These are phyloP conservation scores for Fusarium lateritium DNA, from an alignment of 2,329 filamentous ascomycete species.

Conservation along the genomic window DNA sequence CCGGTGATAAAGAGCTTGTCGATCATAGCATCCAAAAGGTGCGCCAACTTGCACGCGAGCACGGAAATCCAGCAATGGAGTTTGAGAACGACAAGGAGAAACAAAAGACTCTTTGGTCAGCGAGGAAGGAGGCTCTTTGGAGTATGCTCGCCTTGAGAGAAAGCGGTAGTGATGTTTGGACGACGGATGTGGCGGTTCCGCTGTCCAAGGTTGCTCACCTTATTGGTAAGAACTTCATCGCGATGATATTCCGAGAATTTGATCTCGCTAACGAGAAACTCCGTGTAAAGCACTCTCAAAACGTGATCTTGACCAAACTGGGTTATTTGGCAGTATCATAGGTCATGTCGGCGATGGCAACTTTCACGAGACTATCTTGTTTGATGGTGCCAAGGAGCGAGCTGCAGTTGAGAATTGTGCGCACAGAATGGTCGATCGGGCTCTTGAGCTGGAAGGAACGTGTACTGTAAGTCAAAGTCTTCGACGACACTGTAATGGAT, in stretches of 20 bases:
- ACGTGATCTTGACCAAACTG: slow-evolving; percentile 87
- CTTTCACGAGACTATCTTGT: slow-evolving; percentile 94
- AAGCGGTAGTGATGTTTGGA: slow-evolving; percentile 77
- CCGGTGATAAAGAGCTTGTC: slow-evolving; percentile 82
- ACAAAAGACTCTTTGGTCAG: slow-evolving; percentile 84
- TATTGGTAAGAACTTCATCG: slow-evolving; percentile 48
- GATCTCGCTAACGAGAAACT: too few relatives aligned
- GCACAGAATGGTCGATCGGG: slow-evolving; percentile 90
- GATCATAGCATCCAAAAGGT: slow-evolving; percentile 82
- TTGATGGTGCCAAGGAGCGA: slow-evolving; percentile 80
- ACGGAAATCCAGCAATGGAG: slow-evolving; percentile 78
- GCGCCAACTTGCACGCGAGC: slow-evolving; percentile 73
- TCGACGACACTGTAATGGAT: neutral
- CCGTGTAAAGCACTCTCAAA: slow-evolving; percentile 80
- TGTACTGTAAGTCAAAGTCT: slow-evolving; percentile 69
- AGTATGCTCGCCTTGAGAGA: slow-evolving; percentile 79
- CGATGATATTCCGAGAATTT: too few relatives aligned
- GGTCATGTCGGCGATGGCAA: slow-evolving; percentile 95
- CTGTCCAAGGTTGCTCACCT: slow-evolving; percentile 82
- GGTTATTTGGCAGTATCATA: slow-evolving; percentile 87
- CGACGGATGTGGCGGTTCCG: slow-evolving; percentile 85
- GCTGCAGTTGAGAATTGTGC: slow-evolving; percentile 85
- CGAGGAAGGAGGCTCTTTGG: slow-evolving; percentile 86
- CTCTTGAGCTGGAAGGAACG: slow-evolving; percentile 93
- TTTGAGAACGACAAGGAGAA: slow-evolving; percentile 81